phyloP scores from a whole-genome alignment of 2,329 filamentous ascomycete species.

The Pestalotiopsis sp. region DNA sequence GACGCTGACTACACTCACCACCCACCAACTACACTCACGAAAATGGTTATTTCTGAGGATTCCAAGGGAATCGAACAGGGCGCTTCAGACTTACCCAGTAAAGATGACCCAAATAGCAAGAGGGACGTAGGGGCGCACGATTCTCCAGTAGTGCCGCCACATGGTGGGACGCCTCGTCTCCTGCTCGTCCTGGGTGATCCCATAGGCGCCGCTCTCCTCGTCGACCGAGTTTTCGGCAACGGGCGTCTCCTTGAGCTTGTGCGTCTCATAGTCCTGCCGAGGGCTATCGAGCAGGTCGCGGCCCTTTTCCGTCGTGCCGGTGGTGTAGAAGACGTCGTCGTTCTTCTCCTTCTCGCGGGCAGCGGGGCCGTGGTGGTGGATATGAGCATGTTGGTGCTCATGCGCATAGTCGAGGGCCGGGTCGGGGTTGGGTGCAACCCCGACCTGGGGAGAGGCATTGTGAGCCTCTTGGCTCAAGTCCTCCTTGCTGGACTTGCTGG shows the following conservation, averaged over 20 bases:
- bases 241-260: constrained; percentile 34
- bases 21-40: constrained; percentile 40
- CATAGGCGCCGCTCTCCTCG: constrained; percentile 33
- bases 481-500: constrained; percentile 17
- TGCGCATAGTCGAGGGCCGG: constrained; percentile 36
- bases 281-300: constrained; percentile 36
- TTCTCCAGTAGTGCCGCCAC: constrained; percentile 39
- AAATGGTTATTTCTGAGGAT: background rate
- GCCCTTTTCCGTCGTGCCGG: constrained; percentile 41
- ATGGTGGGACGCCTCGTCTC: background rate
- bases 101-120: constrained; percentile 42
- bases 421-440: constrained; percentile 25
- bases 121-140: constrained; percentile 47
- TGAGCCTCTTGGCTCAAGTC: constrained; percentile 23
- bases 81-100: constrained; percentile 34
- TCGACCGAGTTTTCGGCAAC: constrained; percentile 31
- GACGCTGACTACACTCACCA: constrained; percentile 43
- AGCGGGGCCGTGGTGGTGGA: constrained; percentile 41
- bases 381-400: constrained; percentile 47
- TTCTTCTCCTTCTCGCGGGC: constrained; percentile 29
- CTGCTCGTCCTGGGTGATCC: constrained; percentile 17
- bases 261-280: constrained; percentile 42
- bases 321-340: constrained; percentile 52
- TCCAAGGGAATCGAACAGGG: background rate
- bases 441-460: constrained; percentile 23